A percentile compares a stretch with the other conserved stretches of the same genome.
phyloP scores from a whole-genome alignment of 2,329 filamentous ascomycete genomes.

The Ambrosiella beaveri region DNA sequence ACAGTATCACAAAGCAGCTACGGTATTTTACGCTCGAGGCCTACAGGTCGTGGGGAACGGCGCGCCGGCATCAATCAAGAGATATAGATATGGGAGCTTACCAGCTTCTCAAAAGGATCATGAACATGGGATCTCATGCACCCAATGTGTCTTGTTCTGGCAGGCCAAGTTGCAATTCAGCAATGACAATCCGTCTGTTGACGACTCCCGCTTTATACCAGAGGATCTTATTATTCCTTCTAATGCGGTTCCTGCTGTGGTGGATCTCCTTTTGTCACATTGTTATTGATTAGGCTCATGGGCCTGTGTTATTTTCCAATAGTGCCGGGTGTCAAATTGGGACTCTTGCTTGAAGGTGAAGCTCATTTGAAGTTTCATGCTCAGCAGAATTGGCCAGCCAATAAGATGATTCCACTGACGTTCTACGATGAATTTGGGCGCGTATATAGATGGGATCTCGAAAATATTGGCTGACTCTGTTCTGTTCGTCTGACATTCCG shows the following conservation, averaged over 20 bases:
- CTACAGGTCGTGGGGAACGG: too few species aligned
- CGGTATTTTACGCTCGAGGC: too few species aligned
- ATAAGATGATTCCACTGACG: background rate
- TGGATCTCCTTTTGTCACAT: background rate
- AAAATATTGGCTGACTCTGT: background rate
- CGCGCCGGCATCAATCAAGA: background rate
- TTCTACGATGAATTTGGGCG: background rate
- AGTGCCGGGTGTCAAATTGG: background rate
- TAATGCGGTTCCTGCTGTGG: conserved; percentile 2
- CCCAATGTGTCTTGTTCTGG: conserved; percentile 2
- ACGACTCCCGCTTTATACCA: background rate
- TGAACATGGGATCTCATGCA: background rate
- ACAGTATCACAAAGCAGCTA: too few species aligned
- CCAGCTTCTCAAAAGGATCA: background rate
- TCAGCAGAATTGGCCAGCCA: background rate
- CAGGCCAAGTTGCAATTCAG: background rate
- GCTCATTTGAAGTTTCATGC: background rate
- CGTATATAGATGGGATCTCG: background rate
- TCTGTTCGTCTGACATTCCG: background rate
- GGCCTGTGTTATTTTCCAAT: too few species aligned
- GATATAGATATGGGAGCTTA: background rate
- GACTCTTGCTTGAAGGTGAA: background rate
- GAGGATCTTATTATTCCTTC: conserved; percentile 7
- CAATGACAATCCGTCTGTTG: background rate
- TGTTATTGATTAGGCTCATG: background rate